Base-by-base conservation (phyloP, 345 rosid genomes). In the Gossypium herbaceum region DNA sequence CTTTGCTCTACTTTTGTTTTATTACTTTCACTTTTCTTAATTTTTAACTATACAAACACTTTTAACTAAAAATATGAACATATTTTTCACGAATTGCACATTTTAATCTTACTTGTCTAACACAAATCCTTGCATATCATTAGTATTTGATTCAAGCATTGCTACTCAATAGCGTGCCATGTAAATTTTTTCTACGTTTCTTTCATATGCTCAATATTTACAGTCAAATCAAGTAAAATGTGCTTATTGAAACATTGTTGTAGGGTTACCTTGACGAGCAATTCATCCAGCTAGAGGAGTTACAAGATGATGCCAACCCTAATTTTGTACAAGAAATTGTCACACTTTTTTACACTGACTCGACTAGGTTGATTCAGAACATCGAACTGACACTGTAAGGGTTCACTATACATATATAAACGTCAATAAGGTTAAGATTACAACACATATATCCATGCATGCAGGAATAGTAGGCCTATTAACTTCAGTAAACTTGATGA, bases 221-320 rank as follows among this genome's bases (percentile, higher is more conserved):
- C 25, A 13, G 12, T 4, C 41, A 68, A 68, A 47, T 25, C 43
- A 22, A 67, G 71, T 54, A 51, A 22, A 29, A 47, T 60, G 54
- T 17, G n/a, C 9, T 13, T 62, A 17, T 64, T 60, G 71, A 63
- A 47, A 9, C 34, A 56, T 25, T 62, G 15, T 76, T 68, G 52
- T 76, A 90, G 94, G 94, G 90, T 2, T 88, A 85, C 67, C 89
- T 90, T 24, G 94, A 90, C n/a, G 94, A 88, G n/a, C 94, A 90
- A 71, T 84, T 90, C 77, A 68, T 78, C 75, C 88, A 83, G 73
- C 88, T 90, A 41, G 94, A 90, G 81, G 92, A 90, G 29, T 83
- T 90, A 71, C 91, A 90, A 75, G 94, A 90, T 83, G 94, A 88
- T 59, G 81, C 85, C 8, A 88, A 86, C 79, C 94, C 94, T 60